Evolutionary conservation across 345 rosid genomes (phyloP).

Genomic region (Passiflora organensis): DNA sequence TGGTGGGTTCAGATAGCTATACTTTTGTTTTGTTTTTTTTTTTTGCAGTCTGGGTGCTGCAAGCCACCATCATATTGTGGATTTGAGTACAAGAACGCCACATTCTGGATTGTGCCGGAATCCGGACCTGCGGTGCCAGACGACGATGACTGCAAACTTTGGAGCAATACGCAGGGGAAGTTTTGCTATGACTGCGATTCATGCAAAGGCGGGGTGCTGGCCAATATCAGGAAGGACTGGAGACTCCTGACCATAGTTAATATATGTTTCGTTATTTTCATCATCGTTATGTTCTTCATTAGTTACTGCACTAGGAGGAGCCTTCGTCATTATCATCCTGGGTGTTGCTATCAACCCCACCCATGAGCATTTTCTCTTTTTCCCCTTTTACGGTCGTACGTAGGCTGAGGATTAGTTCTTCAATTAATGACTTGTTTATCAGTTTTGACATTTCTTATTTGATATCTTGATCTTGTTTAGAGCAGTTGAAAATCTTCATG

Average conservation of each 20-base stretch:
- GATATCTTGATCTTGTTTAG: too few species aligned
- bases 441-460: too few species aligned
- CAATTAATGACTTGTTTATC: too few species aligned
- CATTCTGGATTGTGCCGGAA: slow-evolving; percentile 8
- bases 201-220: slow-evolving; percentile 12
- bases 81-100: slow-evolving; percentile 11
- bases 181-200: slow-evolving; percentile 17
- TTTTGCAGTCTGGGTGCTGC: slow-evolving; percentile 13
- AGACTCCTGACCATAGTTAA: slow-evolving; percentile 4
- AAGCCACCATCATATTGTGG: slow-evolving; percentile 15
- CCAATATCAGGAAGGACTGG: slow-evolving; percentile 3
- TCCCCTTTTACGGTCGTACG: too few species aligned
- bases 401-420: too few species aligned
- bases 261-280: background rate
- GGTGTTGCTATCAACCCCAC: too few species aligned
- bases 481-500: too few species aligned
- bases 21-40: background rate
- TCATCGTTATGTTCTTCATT: too few species aligned
- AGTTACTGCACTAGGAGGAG: too few species aligned
- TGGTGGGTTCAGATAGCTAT: too few species aligned
- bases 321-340: too few species aligned
- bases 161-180: slow-evolving; percentile 14
- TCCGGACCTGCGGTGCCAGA: background rate
- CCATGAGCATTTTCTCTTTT: too few species aligned
- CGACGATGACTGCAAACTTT: slow-evolving; percentile 1